Conservation (phyloP, 768 basidiomycete species). For the Tulasnella sp. region DNA sequence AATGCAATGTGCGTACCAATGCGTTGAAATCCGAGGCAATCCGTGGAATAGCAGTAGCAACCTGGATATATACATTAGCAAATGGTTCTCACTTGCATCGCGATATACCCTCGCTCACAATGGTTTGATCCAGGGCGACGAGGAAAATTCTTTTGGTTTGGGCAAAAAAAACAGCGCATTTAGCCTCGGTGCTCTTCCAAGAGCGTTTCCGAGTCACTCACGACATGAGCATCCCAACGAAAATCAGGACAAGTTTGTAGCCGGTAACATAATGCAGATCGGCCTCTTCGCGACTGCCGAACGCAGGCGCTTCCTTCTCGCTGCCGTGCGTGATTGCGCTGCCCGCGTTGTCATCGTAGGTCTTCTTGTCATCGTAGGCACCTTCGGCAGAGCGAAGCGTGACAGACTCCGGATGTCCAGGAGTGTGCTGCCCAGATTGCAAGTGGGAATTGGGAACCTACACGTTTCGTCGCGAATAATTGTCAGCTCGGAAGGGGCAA, state of each 20-base stretch:
- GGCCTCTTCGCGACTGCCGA: not conserved
- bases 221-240: not conserved
- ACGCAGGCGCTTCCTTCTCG: not conserved
- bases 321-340: not conserved
- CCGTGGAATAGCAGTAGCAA: slow-evolving; percentile 15
- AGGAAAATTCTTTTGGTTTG: slow-evolving; percentile 1
- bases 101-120: not conserved
- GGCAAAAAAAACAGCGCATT: not conserved
- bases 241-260: not conserved
- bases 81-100: too few species aligned
- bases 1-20: not conserved
- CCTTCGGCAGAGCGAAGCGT: too few species aligned
- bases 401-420: too few species aligned
- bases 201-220: slow-evolving; percentile 11
- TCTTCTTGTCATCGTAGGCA: too few species aligned
- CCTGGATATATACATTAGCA: not conserved
- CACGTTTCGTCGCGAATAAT: too few species aligned
- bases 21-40: slow-evolving; percentile 18
- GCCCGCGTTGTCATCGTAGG: too few species aligned
- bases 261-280: not conserved
- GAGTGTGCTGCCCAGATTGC: too few species aligned
- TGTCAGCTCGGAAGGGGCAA: too few species aligned
- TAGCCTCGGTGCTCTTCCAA: not conserved
- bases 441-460: too few species aligned
- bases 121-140: slow-evolving; percentile 17